Evolutionary conservation across 2,329 filamentous ascomycete genomes (phyloP), one percentile per base, ranked within the genome.

Genomic region (Diaporthe helianthi): DNA sequence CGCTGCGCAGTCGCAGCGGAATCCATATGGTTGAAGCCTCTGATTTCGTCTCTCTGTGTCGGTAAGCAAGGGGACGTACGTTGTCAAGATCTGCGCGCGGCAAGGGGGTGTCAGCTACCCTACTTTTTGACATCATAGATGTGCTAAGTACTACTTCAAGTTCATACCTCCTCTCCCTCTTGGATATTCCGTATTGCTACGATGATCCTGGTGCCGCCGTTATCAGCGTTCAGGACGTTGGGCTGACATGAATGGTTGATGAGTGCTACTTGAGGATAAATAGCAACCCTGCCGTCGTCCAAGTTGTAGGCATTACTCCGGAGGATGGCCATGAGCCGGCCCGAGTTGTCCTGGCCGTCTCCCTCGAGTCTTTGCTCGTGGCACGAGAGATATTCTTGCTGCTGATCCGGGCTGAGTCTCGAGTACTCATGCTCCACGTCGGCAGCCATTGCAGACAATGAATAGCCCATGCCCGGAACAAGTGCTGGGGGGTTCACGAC

Each of bases 191-290:
- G 73, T 61, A 78, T 78, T 1, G 76, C 73, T 46, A 81, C 78
- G 19, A 81, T 75, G 2, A 55, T 51, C n/a, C 61, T 66, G 12
- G 36, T 66, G 3, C 61, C 68, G 12, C 44, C 47, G 17, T 60
- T 61, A 46, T 69, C 77, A 22, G 69, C 72, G 61, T 78, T 80
- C 66, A 67, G 74, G 1, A 79, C 78, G 53, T 81, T 81, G 1
- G 79, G 78, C 36, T 74, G 76, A 72, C 80, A 81, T 12, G 72
- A 73, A 71, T 81, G 80, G 63, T 81, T 81, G 75, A 81, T 79
- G 31, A 79, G 75, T 9, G 78, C 72, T 9, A 77, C 75, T 29
- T 77, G 68, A 1, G 75, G 73, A 49, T 80, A 81, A 3, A 81
- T 73, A 1, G 75, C 78, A 0, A 78, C 76, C 1, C 76, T 77